phyloP scores from a whole-genome alignment of 176 grass and related monocot species.

The Zizania latifolia region DNA sequence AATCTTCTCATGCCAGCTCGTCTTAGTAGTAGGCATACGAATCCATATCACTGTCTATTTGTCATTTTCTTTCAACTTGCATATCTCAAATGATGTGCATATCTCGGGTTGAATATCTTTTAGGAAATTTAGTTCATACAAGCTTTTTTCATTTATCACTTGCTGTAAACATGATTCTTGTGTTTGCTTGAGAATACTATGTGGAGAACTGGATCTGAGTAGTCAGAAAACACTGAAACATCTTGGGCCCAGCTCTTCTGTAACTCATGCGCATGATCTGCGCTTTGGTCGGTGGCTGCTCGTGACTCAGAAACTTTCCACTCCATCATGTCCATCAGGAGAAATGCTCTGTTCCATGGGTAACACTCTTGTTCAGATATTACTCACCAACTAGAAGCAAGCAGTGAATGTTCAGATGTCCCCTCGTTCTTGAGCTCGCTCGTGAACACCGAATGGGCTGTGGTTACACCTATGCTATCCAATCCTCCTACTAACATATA shows the following conservation, averaged over 20 bases:
- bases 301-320: not conserved
- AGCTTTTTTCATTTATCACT: not conserved
- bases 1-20: not conserved
- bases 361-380: not conserved
- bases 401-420: not conserved
- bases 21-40: not conserved
- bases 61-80: not conserved
- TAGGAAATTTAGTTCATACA: not conserved
- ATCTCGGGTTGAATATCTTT: not conserved
- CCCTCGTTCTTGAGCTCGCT: not conserved
- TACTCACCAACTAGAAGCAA: not conserved
- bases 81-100: not conserved
- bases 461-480: not conserved
- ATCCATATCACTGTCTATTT: not conserved
- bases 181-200: not conserved
- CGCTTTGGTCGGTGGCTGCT: not conserved
- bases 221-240: not conserved
- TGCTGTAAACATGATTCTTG: not conserved
- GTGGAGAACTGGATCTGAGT: not conserved
- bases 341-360: not conserved
- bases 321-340: not conserved
- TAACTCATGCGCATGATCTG: not conserved
- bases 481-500: not conserved
- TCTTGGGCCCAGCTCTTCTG: not conserved
- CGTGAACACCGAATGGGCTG: not conserved